Conservation (phyloP, 2,329 filamentous ascomycete species). For the Xylariaceae sp. region DNA sequence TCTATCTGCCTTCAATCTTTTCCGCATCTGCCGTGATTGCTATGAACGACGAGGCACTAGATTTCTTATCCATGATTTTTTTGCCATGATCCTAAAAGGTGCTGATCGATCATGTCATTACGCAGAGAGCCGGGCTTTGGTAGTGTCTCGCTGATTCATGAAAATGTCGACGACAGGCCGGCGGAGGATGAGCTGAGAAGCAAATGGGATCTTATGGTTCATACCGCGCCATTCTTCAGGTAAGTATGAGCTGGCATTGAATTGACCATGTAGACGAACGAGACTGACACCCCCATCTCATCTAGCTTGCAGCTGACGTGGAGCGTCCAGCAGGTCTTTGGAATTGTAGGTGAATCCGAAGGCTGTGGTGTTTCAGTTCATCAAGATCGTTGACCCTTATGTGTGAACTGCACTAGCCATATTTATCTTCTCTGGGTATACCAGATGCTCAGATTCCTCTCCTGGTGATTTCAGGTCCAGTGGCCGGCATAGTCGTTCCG, state of each 20-base stretch:
- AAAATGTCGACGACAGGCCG: neutral
- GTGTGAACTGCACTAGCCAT: neutral
- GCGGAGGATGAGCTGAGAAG: neutral
- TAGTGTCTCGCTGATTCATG: neutral
- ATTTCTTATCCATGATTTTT: no score
- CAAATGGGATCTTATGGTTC: neutral
- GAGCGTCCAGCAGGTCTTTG: constrained; percentile 6
- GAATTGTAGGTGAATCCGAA: neutral
- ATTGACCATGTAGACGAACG: neutral
- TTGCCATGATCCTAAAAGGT: neutral
- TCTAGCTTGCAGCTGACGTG: constrained; percentile 1
- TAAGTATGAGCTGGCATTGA: neutral
- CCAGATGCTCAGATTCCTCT: constrained; percentile 1
- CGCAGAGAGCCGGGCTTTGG: neutral
- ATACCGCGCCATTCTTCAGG: constrained; percentile 2
- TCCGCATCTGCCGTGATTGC: no score
- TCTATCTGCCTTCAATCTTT: no score
- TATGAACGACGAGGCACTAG: no score
- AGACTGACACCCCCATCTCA: neutral
- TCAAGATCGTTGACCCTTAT: neutral
- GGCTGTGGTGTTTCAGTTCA: neutral
- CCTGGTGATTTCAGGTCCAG: constrained; percentile 1
- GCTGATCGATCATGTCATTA: neutral
- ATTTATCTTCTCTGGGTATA: constrained; percentile 1
- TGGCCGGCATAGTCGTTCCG: constrained; percentile 4